A percentile compares a stretch with the other conserved stretches of the same genome.
These are phyloP conservation scores for Apophysomyces elegans DNA, from an alignment of 371 early-diverging fungal genomes.

Conservation along the genomic window DNA sequence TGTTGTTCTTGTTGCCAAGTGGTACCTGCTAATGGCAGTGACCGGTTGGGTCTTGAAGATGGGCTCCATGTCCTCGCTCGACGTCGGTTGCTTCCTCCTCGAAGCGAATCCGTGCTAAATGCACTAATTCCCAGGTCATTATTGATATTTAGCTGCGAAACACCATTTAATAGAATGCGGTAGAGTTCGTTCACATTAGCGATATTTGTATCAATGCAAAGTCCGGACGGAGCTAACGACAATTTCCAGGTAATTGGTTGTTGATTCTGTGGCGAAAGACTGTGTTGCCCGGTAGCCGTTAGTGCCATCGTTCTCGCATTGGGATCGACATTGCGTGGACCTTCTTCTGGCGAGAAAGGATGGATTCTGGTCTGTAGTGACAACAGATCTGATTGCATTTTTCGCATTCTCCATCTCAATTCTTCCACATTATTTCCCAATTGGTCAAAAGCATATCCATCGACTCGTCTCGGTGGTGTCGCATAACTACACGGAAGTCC, in stretches of 20 bases:
- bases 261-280: conserved; percentile 13
- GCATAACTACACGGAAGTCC: conserved; percentile 49
- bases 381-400: conserved; percentile 41
- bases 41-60: background rate
- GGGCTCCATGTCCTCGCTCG: conserved; percentile 14
- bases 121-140: conserved; percentile 9
- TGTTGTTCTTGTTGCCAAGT: background rate
- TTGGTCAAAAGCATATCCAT: conserved; percentile 54
- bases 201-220: conserved; percentile 54
- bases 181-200: conserved; percentile 52
- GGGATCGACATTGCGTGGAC: conserved; percentile 7
- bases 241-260: conserved; percentile 51
- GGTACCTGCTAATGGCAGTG: conserved; percentile 1
- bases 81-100: conserved; percentile 13
- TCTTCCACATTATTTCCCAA: conserved; percentile 46
- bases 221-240: conserved; percentile 52
- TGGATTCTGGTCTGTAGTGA: conserved; percentile 42
- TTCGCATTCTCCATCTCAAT: conserved; percentile 41
- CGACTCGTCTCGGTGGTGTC: conserved; percentile 49
- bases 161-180: conserved; percentile 29
- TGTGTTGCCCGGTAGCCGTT: conserved; percentile 4
- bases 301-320: background rate
- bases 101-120: conserved; percentile 19
- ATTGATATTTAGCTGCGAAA: conserved; percentile 7
- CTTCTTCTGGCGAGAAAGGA: conserved; percentile 31